A percentile compares a stretch with the other conserved stretches of the same genome.
Evolutionary conservation across 441 rosid genomes (phyloP).

Genomic region (Aquilaria agallochum): DNA sequence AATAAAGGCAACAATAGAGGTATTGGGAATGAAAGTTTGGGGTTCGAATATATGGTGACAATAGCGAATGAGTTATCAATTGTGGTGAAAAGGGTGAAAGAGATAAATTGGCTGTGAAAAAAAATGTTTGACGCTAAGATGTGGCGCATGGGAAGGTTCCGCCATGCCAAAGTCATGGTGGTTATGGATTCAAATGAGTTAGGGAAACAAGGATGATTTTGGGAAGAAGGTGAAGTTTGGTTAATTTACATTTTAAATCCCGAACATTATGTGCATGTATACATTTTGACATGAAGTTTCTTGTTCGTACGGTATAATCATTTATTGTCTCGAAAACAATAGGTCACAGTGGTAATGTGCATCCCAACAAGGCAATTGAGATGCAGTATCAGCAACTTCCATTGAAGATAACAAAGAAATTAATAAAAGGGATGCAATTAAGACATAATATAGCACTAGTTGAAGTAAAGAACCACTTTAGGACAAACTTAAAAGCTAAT

Average conservation of each 20-base stretch:
- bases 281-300: too few species aligned
- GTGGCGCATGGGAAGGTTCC: slow-evolving; percentile 48
- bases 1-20: slow-evolving; percentile 93
- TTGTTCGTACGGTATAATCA: slow-evolving; percentile 35
- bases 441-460: too few species aligned
- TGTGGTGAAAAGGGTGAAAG: slow-evolving; percentile 84
- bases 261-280: too few species aligned
- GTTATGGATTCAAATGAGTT: slow-evolving; percentile 46
- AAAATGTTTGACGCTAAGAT: slow-evolving; percentile 65
- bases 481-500: too few species aligned
- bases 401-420: too few species aligned
- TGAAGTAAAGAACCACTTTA: too few species aligned
- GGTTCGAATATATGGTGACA: slow-evolving; percentile 79
- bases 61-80: slow-evolving; percentile 62
- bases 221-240: slow-evolving; percentile 77
- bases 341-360: too few species aligned
- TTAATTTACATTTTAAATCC: slow-evolving; percentile 7
- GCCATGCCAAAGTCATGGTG: slow-evolving; percentile 56
- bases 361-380: too few species aligned
- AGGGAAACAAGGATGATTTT: slow-evolving; percentile 29
- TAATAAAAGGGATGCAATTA: too few species aligned
- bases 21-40: slow-evolving; percentile 73
- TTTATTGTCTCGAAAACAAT: background rate
- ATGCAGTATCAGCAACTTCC: too few species aligned
- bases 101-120: slow-evolving; percentile 56